Evolutionary conservation across 768 basidiomycete genomes (phyloP).

Genomic region (Podaxis pistillaris): DNA sequence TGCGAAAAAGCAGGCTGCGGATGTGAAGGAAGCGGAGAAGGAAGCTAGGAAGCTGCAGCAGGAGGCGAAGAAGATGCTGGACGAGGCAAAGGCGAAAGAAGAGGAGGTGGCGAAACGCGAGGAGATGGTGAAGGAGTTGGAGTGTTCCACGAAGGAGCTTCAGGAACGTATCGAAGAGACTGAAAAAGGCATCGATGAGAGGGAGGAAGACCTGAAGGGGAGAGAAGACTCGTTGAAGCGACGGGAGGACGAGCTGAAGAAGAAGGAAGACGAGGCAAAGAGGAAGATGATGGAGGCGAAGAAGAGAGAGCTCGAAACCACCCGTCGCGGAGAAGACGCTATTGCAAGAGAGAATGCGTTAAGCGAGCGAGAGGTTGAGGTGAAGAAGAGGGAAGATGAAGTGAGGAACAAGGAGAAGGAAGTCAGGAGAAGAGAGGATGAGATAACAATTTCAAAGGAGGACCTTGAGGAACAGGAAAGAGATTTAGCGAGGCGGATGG

Average conservation of each 20-base stretch:
- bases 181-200: neutral
- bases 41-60: slow-evolving; percentile 9
- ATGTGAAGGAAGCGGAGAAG: slow-evolving; percentile 12
- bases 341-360: slow-evolving; percentile 5
- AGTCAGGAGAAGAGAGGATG: slow-evolving; percentile 9
- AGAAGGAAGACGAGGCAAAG: slow-evolving; percentile 11
- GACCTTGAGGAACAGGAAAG: slow-evolving; percentile 14
- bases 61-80: slow-evolving; percentile 1
- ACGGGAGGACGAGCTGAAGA: slow-evolving; percentile 12
- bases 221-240: neutral
- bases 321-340: slow-evolving; percentile 9
- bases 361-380: slow-evolving; percentile 5
- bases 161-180: neutral
- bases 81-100: slow-evolving; percentile 11
- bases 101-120: slow-evolving; percentile 5
- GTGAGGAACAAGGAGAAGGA: slow-evolving; percentile 19
- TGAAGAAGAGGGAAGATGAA: slow-evolving; percentile 14
- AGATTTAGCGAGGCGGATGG: slow-evolving; percentile 15
- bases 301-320: slow-evolving; percentile 12
- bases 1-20: slow-evolving; percentile 14
- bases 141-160: slow-evolving; percentile 5
- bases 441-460: slow-evolving; percentile 13
- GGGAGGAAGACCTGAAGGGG: slow-evolving; percentile 7
- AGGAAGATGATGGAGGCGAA: slow-evolving; percentile 8
- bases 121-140: slow-evolving; percentile 4